Percentiles rank a stretch among this genome's conserved stretches.
phyloP scores from a whole-genome alignment of 805 yeast species.

The Cyberlindnera xylosilytica region DNA sequence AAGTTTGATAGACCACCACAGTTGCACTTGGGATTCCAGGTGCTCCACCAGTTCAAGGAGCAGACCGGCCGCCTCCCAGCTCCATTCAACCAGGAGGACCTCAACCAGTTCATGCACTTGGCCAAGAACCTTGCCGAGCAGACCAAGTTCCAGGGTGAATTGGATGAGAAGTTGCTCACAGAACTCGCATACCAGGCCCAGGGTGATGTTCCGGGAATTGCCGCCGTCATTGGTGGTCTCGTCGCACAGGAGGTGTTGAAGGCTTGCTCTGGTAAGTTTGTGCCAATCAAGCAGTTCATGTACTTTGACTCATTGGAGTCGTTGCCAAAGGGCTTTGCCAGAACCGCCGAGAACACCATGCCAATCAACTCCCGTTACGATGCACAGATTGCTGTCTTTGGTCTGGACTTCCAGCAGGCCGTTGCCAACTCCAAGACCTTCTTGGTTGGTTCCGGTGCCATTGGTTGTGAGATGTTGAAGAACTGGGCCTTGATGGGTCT shows the following conservation, averaged over 20 bases:
- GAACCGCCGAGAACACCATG: slow-evolving; percentile 68
- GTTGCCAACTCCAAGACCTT: slow-evolving; percentile 79
- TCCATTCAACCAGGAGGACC: slow-evolving; percentile 74
- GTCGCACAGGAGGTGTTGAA: slow-evolving; percentile 96
- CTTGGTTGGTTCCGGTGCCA: slow-evolving; percentile 96
- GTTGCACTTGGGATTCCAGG: slow-evolving; percentile 89
- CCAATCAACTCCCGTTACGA: slow-evolving; percentile 86
- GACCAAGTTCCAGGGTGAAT: slow-evolving; percentile 53
- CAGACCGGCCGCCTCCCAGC: slow-evolving; percentile 66
- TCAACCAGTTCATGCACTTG: slow-evolving; percentile 57
- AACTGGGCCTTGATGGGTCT: slow-evolving; percentile 97
- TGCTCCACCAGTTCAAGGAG: slow-evolving; percentile 69
- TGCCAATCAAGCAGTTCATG: slow-evolving; percentile 88
- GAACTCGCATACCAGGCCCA: slow-evolving; percentile 81
- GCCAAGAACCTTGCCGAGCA: slow-evolving; percentile 58
- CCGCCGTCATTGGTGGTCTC: slow-evolving; percentile 89
- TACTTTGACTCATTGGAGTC: slow-evolving; percentile 95
- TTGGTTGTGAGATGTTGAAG: slow-evolving; percentile 98
- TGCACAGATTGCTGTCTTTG: slow-evolving; percentile 93
- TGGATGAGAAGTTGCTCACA: slow-evolving; percentile 62
- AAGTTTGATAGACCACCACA: slow-evolving; percentile 91
- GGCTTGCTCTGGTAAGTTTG: slow-evolving; percentile 91
- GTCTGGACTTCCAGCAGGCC: slow-evolving; percentile 67
- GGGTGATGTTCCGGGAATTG: slow-evolving; percentile 89
- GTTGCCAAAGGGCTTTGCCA: slow-evolving; percentile 63